These are phyloP conservation scores for Fusarium redolens DNA, from an alignment of 2,329 filamentous ascomycete species.

Conservation along the genomic window DNA sequence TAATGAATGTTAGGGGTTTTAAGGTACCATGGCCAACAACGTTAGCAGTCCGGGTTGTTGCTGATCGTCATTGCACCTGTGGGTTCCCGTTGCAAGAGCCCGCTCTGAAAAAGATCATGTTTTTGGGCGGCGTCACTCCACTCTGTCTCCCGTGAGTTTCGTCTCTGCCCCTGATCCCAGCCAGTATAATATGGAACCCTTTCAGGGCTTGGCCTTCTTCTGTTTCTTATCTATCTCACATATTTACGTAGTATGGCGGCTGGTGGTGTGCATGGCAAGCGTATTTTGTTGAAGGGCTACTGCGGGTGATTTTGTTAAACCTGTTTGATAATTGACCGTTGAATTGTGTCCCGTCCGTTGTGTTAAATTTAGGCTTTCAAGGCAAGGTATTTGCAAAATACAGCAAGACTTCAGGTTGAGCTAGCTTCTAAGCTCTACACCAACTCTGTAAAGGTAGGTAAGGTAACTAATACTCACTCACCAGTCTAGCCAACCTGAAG, in stretches of 20 bases:
- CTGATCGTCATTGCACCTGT: constrained; percentile 30
- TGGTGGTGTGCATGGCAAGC: constrained; percentile 4
- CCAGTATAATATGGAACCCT: neutral
- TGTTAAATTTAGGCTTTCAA: neutral
- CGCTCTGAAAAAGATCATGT: constrained; percentile 24
- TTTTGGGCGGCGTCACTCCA: constrained; percentile 15
- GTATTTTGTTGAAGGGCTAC: neutral
- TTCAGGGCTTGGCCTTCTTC: constrained; percentile 20
- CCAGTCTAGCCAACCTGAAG: neutral
- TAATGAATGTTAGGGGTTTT: neutral
- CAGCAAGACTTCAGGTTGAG: neutral
- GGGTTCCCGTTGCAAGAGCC: constrained; percentile 35
- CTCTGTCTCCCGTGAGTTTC: constrained; percentile 25
- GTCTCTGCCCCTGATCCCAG: constrained; percentile 36
- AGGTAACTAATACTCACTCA: neutral
- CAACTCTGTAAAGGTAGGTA: constrained; percentile 12
- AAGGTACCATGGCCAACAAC: constrained; percentile 4
- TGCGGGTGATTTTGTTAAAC: constrained; percentile 2
- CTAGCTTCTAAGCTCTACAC: constrained; percentile 15
- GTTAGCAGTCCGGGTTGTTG: constrained; percentile 19
- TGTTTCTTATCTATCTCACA: constrained; percentile 26
- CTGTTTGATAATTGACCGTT: neutral
- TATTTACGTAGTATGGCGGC: neutral
- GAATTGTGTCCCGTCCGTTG: neutral
- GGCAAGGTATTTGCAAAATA: constrained; percentile 2